These are phyloP conservation scores for Globisporangium nunn DNA, from an alignment of 352 stramenopile genomes.

Conservation along the genomic window DNA sequence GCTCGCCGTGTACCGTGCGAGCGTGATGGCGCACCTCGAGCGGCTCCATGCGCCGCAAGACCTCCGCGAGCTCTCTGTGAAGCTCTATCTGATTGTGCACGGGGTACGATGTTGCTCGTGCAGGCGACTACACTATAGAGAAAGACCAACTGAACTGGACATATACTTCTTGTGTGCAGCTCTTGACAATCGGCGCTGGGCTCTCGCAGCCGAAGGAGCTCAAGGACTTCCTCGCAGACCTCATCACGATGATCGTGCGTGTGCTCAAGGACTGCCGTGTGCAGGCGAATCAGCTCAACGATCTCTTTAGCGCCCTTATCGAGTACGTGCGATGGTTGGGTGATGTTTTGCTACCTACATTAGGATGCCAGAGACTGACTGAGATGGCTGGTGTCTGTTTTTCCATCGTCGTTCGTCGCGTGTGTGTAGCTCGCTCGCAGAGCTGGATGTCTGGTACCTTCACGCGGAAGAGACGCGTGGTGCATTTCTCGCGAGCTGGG, in stretches of 20 bases:
- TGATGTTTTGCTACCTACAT: neutral
- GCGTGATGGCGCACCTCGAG: constrained; percentile 31
- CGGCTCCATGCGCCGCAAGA: constrained; percentile 13
- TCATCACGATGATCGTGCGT: constrained; percentile 47
- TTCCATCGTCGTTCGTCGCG: too few relatives aligned
- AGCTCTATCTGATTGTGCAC: constrained; percentile 59
- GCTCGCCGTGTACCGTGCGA: constrained; percentile 35
- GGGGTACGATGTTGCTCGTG: constrained; percentile 17
- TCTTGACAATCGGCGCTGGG: constrained; percentile 65
- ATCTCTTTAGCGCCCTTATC: constrained; percentile 59
- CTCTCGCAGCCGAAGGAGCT: constrained; percentile 73
- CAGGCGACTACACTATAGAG: neutral
- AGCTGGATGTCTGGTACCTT: constrained; percentile 72
- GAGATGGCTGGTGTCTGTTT: neutral
- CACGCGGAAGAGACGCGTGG: constrained; percentile 50
- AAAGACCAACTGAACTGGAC: neutral
- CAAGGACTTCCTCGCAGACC: constrained; percentile 59
- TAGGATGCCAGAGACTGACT: too few relatives aligned
- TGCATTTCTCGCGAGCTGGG: constrained; percentile 56
- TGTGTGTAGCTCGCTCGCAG: constrained; percentile 28
- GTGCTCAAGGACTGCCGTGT: constrained; percentile 58
- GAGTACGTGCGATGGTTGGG: constrained; percentile 23
- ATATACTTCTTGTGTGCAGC: constrained; percentile 5
- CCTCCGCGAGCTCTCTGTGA: constrained; percentile 29
- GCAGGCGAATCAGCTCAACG: constrained; percentile 27